Evolutionary conservation across 768 basidiomycete genomes (phyloP), one percentile per base, ranked within the genome.

Genomic region (Lactarius pseudohatsudake): DNA sequence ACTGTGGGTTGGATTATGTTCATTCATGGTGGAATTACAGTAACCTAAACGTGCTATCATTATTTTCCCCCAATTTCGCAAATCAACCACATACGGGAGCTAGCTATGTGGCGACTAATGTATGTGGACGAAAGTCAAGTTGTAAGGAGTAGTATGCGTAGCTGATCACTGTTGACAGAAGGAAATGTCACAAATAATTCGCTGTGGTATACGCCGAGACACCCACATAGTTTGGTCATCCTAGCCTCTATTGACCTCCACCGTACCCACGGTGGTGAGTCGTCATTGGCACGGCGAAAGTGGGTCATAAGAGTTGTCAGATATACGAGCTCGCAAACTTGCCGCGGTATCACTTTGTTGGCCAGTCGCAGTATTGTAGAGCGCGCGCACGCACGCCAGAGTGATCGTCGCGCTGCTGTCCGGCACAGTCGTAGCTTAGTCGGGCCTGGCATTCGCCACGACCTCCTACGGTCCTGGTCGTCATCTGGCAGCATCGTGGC

Each of bases 261-360:
- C 32, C 32, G 32, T 34, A 9, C 32, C 32, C 9, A 36, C 22
- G 20, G 41, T 30, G 7, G 45, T 40, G 22, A 61, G 50, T 4
- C 4, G 30, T 30, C 30, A 30, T 4, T n/a, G 28, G 1, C 8
- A 34, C 1, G 1, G 18, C 59, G 64, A 26, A 41, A 65, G n/a
- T 2, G 60, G 6, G 22, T n/a, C 55, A 47, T 70, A 76, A 88
- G 88, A 11, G 82, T 83, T 82, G 85, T 70, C 18, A 53, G 30
- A 72, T 83, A 83, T 7, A 80, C 79, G 22, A 77, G 69, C 81
- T 85, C 10, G 83, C 84, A 71, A 75, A 84, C 69, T 85, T 75
- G 16, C 77, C 68, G n/a, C 84, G 77, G 61, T 82, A 84, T 16
- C 86, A 86, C 1, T 67, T 80, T 79, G 43, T 38, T 43, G 20